Conservation (phyloP, 73 alveolate species). For the Tetrahymena malaccensis region DNA sequence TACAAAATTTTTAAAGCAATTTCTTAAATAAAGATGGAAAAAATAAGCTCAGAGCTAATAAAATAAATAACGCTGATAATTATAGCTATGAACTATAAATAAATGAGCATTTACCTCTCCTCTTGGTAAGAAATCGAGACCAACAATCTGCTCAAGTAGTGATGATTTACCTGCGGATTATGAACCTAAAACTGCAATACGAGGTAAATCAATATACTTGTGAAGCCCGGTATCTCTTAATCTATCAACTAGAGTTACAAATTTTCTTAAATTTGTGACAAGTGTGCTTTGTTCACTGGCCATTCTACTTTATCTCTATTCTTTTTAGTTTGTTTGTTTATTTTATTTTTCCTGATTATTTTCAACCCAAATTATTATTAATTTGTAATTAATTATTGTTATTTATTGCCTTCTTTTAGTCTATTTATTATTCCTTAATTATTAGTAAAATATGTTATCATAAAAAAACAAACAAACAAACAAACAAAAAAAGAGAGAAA, state of each 20-base stretch:
- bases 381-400: neutral
- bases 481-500: neutral
- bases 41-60: neutral
- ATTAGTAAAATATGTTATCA: neutral
- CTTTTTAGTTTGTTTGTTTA: neutral
- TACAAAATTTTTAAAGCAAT: no score
- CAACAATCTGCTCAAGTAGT: conserved; percentile 94
- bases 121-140: conserved; percentile 97
- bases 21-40: neutral
- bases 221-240: conserved; percentile 95
- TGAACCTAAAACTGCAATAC: conserved; percentile 58
- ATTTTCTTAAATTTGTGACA: conserved; percentile 35
- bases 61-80: neutral
- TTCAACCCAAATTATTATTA: neutral
- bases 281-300: neutral
- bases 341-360: neutral
- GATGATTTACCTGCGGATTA: conserved; percentile 81
- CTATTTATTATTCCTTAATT: neutral
- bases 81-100: neutral
- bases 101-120: conserved; percentile 52
- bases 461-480: neutral
- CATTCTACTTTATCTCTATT: neutral
- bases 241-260: conserved; percentile 68
- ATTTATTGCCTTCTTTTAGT: neutral
- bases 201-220: conserved; percentile 92